Conservation (phyloP, 2,329 filamentous ascomycete genomes). For the Camillea tinctor region DNA sequence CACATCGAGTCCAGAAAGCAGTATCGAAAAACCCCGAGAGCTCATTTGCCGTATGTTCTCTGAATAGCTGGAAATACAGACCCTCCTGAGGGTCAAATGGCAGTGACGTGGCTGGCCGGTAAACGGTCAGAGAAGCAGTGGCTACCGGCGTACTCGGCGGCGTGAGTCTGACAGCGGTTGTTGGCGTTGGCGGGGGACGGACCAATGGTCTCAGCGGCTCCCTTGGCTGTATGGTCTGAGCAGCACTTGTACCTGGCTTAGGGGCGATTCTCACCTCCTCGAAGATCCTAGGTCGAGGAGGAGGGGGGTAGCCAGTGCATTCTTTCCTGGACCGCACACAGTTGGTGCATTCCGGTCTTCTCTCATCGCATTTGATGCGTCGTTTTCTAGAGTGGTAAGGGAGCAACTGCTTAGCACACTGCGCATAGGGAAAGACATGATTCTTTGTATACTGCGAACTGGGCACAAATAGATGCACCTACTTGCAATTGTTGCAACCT, state of each 20-base stretch:
- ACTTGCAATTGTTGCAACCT: conserved; percentile 69
- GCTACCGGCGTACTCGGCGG: conserved; percentile 36
- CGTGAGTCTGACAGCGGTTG: conserved; percentile 19
- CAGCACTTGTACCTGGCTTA: conserved; percentile 14
- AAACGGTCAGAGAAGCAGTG: conserved; percentile 34
- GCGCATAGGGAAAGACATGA: background rate
- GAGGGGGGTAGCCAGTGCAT: conserved; percentile 63
- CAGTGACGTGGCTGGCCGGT: conserved; percentile 48
- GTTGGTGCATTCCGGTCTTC: conserved; percentile 58
- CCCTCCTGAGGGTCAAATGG: conserved; percentile 51
- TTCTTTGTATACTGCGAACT: background rate
- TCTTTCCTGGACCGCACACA: conserved; percentile 57
- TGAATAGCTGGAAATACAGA: conserved; percentile 63
- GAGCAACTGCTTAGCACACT: conserved; percentile 20
- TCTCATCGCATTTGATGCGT: conserved; percentile 67
- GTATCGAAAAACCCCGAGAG: conserved; percentile 67
- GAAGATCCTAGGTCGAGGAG: conserved; percentile 46
- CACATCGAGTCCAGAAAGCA: conserved; percentile 62
- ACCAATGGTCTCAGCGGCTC: conserved; percentile 4
- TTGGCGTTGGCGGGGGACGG: conserved; percentile 6
- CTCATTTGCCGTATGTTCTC: conserved; percentile 58
- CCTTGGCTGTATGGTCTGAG: conserved; percentile 3
- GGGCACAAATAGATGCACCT: conserved; percentile 34
- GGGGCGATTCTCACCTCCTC: conserved; percentile 40
- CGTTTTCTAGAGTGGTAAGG: conserved; percentile 44